Base-by-base conservation (phyloP, 768 basidiomycete genomes). In the Hemileccinum rubropunctum region DNA sequence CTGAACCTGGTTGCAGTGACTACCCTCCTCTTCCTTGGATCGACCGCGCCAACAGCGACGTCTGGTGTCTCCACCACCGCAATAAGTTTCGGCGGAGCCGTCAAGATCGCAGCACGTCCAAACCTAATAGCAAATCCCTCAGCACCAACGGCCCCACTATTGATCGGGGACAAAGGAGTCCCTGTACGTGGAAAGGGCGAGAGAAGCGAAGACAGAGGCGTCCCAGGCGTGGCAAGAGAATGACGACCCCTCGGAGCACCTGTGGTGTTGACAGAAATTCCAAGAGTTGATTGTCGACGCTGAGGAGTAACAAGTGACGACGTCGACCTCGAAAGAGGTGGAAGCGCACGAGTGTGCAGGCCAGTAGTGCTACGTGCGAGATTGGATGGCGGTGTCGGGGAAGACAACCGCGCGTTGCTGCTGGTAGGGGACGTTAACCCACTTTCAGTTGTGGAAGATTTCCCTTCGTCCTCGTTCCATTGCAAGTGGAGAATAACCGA, bases 1-100 rank as follows among this genome's bases (percentile, higher is more conserved):
- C 91, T 92, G 63, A 94, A 95, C 52, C 92, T 73, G 15, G 91
- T 95, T 7, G 89, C 88, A 47, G 90, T 92, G 13, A 91, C 86
- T 1, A 94, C 88, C 42, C 92, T 73, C 58, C 87, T 75, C 76
- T 93, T 91, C 65, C 77, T 74, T 15, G 89, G 82, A 66, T 95
- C 92, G 9, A 93, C 88, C 20, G 91, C 88, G 9, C 92, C 92
- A 33, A 91, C 82, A n/a, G 84, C 91, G 9, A 92, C 84, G 63
- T 93, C 92, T 0, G 91, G 89, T 10, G 89, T 92, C 66, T 88
- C 88, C 15, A 94, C 85, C 27, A 93, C 72, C 4, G 86, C 89
- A 15, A 94, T 79, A 26, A 94, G 70, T 62, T 84, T 84, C 14
- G 92, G 91, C n/a, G 90, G 87, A 14, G 86, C 86, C 11, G 86